Conservation (phyloP, 2,329 filamentous ascomycete genomes). For the Nectriaceae sp. region DNA sequence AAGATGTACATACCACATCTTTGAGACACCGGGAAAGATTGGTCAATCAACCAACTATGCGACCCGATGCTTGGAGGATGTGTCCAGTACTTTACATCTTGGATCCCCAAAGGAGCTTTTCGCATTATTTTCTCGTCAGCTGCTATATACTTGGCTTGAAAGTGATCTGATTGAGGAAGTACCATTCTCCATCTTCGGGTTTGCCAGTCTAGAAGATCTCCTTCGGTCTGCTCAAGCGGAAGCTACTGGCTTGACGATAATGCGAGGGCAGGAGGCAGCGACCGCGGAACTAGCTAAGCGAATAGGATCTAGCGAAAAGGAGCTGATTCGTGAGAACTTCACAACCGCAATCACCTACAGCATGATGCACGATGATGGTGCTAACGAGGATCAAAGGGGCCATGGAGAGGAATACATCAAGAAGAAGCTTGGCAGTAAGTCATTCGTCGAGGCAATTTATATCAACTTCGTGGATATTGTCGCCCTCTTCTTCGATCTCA, state of each 20-base stretch:
- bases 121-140: slow-evolving; percentile 79
- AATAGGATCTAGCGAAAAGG: slow-evolving; percentile 54
- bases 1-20: slow-evolving; percentile 88
- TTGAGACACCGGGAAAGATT: slow-evolving; percentile 82
- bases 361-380: slow-evolving; percentile 60
- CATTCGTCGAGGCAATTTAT: slow-evolving; percentile 64
- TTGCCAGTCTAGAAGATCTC: slow-evolving; percentile 67
- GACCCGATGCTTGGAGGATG: slow-evolving; percentile 65
- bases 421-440: slow-evolving; percentile 66
- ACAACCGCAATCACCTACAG: slow-evolving; percentile 81
- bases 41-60: slow-evolving; percentile 68
- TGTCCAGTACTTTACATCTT: slow-evolving; percentile 68
- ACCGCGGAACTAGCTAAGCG: slow-evolving; percentile 60
- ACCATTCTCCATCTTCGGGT: slow-evolving; percentile 85
- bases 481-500: slow-evolving; percentile 72
- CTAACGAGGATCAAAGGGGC: slow-evolving; percentile 37
- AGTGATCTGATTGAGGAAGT: slow-evolving; percentile 67
- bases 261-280: slow-evolving; percentile 72
- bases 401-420: slow-evolving; percentile 69
- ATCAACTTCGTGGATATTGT: slow-evolving; percentile 76
- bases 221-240: slow-evolving; percentile 74
- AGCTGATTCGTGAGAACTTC: slow-evolving; percentile 70
- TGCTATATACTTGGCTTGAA: slow-evolving; percentile 89
- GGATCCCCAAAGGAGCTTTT: slow-evolving; percentile 72
- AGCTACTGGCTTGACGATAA: slow-evolving; percentile 75